These are phyloP conservation scores for Metarhizium anisopliae DNA, from an alignment of 2,329 filamentous ascomycete genomes.

Conservation along the genomic window DNA sequence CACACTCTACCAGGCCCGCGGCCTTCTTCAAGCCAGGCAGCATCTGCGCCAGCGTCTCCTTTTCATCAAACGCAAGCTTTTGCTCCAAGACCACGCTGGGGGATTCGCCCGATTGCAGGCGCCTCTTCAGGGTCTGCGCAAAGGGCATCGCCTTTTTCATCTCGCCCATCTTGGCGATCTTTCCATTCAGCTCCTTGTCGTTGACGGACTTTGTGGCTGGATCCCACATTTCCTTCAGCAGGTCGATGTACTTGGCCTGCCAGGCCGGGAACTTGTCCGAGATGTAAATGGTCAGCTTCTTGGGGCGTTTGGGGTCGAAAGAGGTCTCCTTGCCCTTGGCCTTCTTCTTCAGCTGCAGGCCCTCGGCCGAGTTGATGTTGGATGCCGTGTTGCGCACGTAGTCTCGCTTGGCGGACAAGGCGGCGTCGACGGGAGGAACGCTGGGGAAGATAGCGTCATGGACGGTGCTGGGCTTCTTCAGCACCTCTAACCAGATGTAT, in stretches of 20 bases:
- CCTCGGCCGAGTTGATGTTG: constrained; percentile 74
- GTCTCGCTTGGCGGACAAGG: constrained; percentile 67
- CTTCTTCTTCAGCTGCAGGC: constrained; percentile 75
- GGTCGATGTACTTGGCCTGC: constrained; percentile 84
- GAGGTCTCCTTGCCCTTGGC: constrained; percentile 79
- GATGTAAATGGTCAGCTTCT: constrained; percentile 81
- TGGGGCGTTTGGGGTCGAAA: constrained; percentile 87
- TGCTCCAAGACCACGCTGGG: constrained; percentile 66
- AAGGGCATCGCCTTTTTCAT: constrained; percentile 99
- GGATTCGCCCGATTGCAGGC: constrained; percentile 62
- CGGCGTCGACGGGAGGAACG: constrained; percentile 54
- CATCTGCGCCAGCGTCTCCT: constrained; percentile 67
- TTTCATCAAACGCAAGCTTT: constrained; percentile 81
- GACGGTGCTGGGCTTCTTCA: constrained; percentile 66
- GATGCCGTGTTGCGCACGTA: constrained; percentile 71
- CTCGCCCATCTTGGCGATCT: constrained; percentile 74
- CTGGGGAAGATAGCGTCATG: constrained; percentile 57
- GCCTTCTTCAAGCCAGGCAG: constrained; percentile 69
- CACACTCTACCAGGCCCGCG: constrained; percentile 58
- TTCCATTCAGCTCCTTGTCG: constrained; percentile 71
- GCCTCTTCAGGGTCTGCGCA: constrained; percentile 77
- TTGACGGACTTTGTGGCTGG: constrained; percentile 52
- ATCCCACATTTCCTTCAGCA: constrained; percentile 65
- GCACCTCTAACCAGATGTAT: constrained; percentile 86
- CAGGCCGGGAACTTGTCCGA: constrained; percentile 75